Conservation (phyloP, 306 rosid species). For the Lathyrus aphaca region DNA sequence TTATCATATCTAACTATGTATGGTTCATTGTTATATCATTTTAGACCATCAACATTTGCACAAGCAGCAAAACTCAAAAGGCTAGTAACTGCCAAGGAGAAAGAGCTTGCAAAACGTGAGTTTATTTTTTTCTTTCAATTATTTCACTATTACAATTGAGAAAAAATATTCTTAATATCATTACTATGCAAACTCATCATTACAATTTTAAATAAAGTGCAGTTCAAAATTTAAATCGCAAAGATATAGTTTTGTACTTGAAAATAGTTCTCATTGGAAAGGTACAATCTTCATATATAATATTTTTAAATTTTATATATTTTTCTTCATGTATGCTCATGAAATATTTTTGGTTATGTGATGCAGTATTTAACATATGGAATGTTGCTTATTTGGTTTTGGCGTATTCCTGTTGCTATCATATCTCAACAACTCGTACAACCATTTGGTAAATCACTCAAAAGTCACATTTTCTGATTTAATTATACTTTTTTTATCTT, state of each 20-base stretch:
- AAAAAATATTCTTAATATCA: background rate
- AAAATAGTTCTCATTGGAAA: constrained; percentile 52
- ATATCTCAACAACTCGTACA: constrained; percentile 74
- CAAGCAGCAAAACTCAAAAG: constrained; percentile 87
- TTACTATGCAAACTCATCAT: constrained; percentile 13
- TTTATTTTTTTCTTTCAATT: constrained; percentile 29
- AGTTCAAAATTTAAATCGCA: constrained; percentile 55
- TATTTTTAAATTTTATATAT: constrained; percentile 2
- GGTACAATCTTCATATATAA: constrained; percentile 44
- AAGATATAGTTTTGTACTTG: constrained; percentile 51
- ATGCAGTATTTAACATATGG: constrained; percentile 60
- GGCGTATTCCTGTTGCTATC: constrained; percentile 82
- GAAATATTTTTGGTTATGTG: constrained; percentile 18
- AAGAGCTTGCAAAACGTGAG: constrained; percentile 77
- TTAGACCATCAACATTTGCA: constrained; percentile 84
- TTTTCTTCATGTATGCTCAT: background rate
- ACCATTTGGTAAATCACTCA: constrained; percentile 69
- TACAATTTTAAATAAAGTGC: constrained; percentile 35
- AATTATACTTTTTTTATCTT: background rate
- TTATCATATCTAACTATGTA: background rate
- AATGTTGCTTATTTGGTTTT: constrained; percentile 68
- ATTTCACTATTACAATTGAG: background rate
- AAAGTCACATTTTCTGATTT: background rate
- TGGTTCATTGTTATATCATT: background rate
- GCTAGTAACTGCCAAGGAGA: constrained; percentile 72